phyloP scores from a whole-genome alignment of 2,329 filamentous ascomycete species.

The Colletotrichum australisinense region DNA sequence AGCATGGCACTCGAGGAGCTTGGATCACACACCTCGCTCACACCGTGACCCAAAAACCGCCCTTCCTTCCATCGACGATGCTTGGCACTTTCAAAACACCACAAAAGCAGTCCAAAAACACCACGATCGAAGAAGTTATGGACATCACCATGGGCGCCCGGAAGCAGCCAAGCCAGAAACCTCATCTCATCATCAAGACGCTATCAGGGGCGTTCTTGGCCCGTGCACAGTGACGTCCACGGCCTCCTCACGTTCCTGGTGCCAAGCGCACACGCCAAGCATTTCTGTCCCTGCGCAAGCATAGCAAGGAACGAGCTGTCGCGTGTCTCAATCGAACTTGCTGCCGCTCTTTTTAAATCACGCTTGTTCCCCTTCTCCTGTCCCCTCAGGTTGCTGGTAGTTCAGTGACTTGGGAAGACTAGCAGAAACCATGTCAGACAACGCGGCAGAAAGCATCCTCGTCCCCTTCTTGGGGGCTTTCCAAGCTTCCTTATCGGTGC shows the following conservation, averaged over 20 bases:
- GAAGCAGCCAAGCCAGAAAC: slow-evolving; percentile 13
- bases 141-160: neutral
- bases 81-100: neutral
- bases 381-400: neutral
- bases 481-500: slow-evolving; percentile 59
- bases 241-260: slow-evolving; percentile 22
- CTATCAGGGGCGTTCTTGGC: slow-evolving; percentile 10
- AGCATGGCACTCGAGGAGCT: slow-evolving; percentile 3
- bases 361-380: neutral
- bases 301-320: slow-evolving; percentile 4
- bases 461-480: slow-evolving; percentile 57
- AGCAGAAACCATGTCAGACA: slow-evolving; percentile 31
- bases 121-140: neutral
- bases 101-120: neutral
- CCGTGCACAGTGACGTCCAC: slow-evolving; percentile 33
- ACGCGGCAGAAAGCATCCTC: slow-evolving; percentile 38
- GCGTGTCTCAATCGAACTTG: slow-evolving; percentile 2
- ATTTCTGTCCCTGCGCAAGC: slow-evolving; percentile 4
- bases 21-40: slow-evolving; percentile 3
- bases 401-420: neutral
- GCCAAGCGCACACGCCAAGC: slow-evolving; percentile 28
- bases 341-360: neutral
- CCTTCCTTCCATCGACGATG: slow-evolving; percentile 1
- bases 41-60: neutral
- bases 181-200: neutral